A percentile compares a stretch with the other conserved stretches of the same genome.
phyloP scores from a whole-genome alignment of 2,329 filamentous ascomycete genomes.

The Ilyonectria robusta region DNA sequence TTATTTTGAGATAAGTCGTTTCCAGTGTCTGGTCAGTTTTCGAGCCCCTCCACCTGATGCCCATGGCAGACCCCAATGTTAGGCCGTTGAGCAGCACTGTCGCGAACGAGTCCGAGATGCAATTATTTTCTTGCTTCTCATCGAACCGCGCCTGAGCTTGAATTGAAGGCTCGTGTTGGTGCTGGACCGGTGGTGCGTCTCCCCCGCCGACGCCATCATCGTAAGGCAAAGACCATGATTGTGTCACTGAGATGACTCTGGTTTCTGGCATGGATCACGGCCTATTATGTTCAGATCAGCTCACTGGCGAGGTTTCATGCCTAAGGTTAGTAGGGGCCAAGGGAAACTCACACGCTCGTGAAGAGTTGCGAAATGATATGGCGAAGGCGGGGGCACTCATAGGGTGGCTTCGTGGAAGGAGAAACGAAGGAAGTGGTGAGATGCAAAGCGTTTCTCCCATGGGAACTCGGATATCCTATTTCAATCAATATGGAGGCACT shows the following conservation, averaged over 20 bases:
- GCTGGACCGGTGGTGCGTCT: neutral
- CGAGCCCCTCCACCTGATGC: neutral
- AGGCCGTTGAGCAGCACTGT: neutral
- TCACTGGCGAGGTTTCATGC: no score
- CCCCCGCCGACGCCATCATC: neutral
- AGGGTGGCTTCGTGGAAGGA: neutral
- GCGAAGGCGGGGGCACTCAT: neutral
- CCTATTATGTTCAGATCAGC: neutral
- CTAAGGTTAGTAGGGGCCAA: no score
- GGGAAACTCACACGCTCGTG: constrained; percentile 1
- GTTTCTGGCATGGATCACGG: constrained; percentile 1
- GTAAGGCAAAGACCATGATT: constrained; percentile 7
- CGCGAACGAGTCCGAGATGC: constrained; percentile 4
- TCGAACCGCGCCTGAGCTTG: constrained; percentile 6
- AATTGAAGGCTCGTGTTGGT: neutral
- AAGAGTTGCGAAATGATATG: constrained; percentile 2
- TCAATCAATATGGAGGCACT: neutral
- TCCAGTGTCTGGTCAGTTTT: neutral
- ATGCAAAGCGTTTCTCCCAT: neutral
- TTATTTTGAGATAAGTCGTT: constrained; percentile 4
- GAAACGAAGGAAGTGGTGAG: neutral
- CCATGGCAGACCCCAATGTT: neutral
- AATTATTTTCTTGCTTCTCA: neutral
- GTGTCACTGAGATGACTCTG: neutral
- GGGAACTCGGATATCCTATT: neutral